Evolutionary conservation across 371 early-diverging fungal genomes (phyloP).

Genomic region (Batkoa obscura): DNA sequence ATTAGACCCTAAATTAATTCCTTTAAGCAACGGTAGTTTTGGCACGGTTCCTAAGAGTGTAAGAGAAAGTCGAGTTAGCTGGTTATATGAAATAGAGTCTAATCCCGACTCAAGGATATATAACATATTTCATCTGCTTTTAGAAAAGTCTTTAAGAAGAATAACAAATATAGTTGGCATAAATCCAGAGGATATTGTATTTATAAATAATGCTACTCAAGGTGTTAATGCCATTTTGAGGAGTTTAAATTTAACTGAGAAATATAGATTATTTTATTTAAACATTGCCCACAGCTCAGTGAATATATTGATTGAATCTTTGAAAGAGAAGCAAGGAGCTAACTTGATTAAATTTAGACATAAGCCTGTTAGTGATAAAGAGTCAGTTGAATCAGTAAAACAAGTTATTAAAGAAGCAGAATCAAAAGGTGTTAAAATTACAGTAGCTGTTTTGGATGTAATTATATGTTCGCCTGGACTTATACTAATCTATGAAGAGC

Average conservation of each 20-base stretch:
- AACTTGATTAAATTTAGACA: too few species aligned
- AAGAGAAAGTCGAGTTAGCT: slow-evolving; percentile 1
- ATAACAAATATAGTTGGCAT: slow-evolving; percentile 13
- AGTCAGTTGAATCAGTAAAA: not conserved
- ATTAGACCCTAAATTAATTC: slow-evolving; percentile 1
- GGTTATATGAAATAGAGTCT: slow-evolving; percentile 5
- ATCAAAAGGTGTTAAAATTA: slow-evolving; percentile 10
- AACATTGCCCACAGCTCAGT: slow-evolving; percentile 26
- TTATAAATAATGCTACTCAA: slow-evolving; percentile 15
- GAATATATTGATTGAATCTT: slow-evolving; percentile 14
- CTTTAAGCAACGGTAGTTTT: slow-evolving; percentile 9
- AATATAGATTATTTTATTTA: slow-evolving; percentile 16
- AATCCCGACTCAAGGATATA: slow-evolving; percentile 9
- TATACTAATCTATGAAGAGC: too few species aligned
- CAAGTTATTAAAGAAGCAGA: slow-evolving; percentile 16
- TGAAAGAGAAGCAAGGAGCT: slow-evolving; percentile 14
- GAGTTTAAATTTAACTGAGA: slow-evolving; percentile 11
- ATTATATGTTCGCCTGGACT: too few species aligned
- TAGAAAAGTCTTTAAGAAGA: too few species aligned
- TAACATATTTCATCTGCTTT: too few species aligned
- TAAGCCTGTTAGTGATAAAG: too few species aligned
- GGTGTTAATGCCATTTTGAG: slow-evolving; percentile 17
- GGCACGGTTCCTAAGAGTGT: slow-evolving; percentile 8
- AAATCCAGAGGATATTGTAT: slow-evolving; percentile 15
- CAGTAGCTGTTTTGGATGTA: too few species aligned